Base-by-base conservation (phyloP, 73 alveolate genomes). In the Tetrahymena elliotti region DNA sequence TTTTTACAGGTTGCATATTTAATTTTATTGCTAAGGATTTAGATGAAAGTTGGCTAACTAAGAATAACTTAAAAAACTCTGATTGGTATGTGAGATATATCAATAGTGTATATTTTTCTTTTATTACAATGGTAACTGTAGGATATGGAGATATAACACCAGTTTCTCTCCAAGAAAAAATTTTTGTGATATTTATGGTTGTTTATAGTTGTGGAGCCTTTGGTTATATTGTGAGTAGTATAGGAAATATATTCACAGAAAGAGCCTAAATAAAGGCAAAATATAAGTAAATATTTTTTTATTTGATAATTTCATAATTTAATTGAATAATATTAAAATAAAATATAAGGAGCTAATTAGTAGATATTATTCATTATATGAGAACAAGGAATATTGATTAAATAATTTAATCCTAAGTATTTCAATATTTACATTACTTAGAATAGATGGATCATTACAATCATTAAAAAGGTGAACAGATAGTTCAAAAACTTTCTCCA, bases 131-230 rank as follows among this genome's bases (percentile, higher is more conserved):
- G 41, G 83, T 94, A 10, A 94, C 96, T n/a, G 93, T 94, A 52
- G 96, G 96, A 27, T 94, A 94, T 94, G 96, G 96, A 18, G 96
- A 94, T 83, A 88, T 94, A 15, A 93, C 93, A 41, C 96, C 96
- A 47, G 3, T 35, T 34, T 84, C 96, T 8, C 93, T 84, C 33
- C n/a, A 53, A 84, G 96, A 94, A 33, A 94, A 92, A 88, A 8
- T 94, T 11, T 94, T 68, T 52, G 96, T 94, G 6, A 94, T 94
- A 11, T 35, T 83, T 33, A 94, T 94, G 96, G 95, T 94, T 15
- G 83, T 94, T 47, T 94, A 84, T 13, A 88, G 93, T 33, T 94
- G 96, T 47, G 96, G 96, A n/a, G 83, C 93, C 38, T 94, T 94
- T 33, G 96, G 96, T 20, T 94, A 94, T 35, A 94, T 94, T 10